Percentiles rank a stretch among this genome's conserved stretches.
phyloP scores from a whole-genome alignment of 805 yeast species.

The Yarrowia alimentaria region DNA sequence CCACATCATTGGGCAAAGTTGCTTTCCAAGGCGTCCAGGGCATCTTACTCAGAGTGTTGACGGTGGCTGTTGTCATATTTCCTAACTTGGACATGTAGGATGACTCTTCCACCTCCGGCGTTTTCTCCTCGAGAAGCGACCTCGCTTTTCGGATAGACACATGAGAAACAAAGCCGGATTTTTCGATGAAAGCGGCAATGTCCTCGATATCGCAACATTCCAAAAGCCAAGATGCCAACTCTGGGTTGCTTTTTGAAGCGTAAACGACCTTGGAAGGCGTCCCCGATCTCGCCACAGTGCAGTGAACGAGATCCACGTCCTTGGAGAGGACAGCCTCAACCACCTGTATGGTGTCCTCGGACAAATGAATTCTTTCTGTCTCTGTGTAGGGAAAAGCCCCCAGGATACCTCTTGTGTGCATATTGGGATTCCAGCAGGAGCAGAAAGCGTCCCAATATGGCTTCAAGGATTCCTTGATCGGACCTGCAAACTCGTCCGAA shows the following conservation, averaged over 20 bases:
- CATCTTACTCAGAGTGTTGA: background rate
- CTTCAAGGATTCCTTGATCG: too few relatives aligned
- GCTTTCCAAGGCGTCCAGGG: conserved; percentile 25
- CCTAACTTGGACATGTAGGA: conserved; percentile 10
- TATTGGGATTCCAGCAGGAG: conserved; percentile 32
- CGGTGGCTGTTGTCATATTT: background rate
- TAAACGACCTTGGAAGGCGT: conserved; percentile 16
- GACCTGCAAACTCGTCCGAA: too few relatives aligned
- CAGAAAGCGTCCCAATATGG: conserved; percentile 31
- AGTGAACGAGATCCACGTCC: background rate
- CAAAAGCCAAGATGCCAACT: background rate
- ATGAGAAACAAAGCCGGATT: conserved; percentile 15
- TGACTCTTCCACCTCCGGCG: background rate
- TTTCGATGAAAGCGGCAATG: conserved; percentile 7
- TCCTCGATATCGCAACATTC: conserved; percentile 25
- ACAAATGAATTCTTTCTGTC: conserved; percentile 30
- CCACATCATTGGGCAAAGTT: conserved; percentile 8
- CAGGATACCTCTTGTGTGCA: conserved; percentile 30
- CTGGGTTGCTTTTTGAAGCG: background rate
- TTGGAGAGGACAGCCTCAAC: conserved; percentile 8
- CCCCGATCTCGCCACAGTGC: background rate
- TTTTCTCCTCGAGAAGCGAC: conserved; percentile 5
- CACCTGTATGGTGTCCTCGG: conserved; percentile 29
- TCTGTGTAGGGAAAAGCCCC: conserved; percentile 29
- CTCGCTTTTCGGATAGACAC: conserved; percentile 18